A percentile compares a stretch with the other conserved stretches of the same genome.
These are phyloP conservation scores for Zygnema circumcarinatum DNA, from an alignment of 139 green algal species.

Conservation along the genomic window DNA sequence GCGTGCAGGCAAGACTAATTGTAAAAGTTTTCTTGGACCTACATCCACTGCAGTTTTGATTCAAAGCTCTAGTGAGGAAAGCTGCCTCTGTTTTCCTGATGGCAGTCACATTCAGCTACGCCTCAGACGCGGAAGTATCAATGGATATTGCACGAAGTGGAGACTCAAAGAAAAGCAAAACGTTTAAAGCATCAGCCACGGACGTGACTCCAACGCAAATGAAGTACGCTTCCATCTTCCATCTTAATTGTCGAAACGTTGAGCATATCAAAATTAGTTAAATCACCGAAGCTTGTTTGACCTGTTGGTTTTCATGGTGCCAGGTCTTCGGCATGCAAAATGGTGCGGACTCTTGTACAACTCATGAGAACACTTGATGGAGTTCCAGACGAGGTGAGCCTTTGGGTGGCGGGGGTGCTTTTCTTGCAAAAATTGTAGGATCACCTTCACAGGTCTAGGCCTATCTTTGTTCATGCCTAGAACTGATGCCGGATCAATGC, in stretches of 20 bases:
- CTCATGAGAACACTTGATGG: slow-evolving; percentile 53
- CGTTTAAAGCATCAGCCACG: slow-evolving; percentile 13
- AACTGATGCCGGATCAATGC: too few species aligned
- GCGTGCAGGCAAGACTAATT: too few species aligned
- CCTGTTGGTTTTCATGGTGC: too few species aligned
- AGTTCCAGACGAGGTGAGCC: slow-evolving; percentile 53
- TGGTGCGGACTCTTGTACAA: slow-evolving; percentile 57
- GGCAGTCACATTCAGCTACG: slow-evolving; percentile 15
- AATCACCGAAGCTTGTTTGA: too few species aligned
- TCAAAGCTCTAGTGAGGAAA: too few species aligned
- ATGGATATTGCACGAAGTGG: slow-evolving; percentile 1
- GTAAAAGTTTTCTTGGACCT: too few species aligned
- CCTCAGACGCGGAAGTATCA: not conserved
- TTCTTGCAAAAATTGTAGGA: too few species aligned
- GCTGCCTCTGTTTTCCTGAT: not conserved
- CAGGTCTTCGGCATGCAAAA: slow-evolving; percentile 54
- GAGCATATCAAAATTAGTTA: too few species aligned
- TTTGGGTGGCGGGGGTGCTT: too few species aligned
- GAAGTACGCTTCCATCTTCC: slow-evolving; percentile 31
- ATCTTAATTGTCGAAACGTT: not conserved
- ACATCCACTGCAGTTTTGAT: too few species aligned
- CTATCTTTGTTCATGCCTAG: too few species aligned
- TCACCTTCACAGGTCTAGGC: too few species aligned
- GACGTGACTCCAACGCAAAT: slow-evolving; percentile 34
- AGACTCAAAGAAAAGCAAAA: slow-evolving; percentile 23